Base-by-base conservation (phyloP, 441 rosid genomes). In the Flueggea neowawraea region DNA sequence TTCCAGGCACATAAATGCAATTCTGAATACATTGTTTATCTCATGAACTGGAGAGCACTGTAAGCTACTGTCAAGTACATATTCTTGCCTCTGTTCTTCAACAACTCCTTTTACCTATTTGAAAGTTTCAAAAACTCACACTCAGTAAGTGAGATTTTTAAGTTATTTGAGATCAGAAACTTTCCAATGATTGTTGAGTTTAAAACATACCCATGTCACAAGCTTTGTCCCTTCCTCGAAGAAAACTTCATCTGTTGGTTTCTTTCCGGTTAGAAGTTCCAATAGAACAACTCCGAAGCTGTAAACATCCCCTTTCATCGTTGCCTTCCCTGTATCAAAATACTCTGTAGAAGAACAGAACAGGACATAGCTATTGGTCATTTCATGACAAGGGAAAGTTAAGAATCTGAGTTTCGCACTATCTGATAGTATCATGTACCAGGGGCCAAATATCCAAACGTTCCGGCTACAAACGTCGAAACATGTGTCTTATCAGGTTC, bases 371-470 rank as follows among this genome's bases (percentile, higher is more conserved):
- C 43, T 31, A 65, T 33, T 17, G 6, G 22, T 47, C 44, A 39
- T 54, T 59, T 22, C 31, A 65, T 56, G 61, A 15, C n/a, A 43
- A 58, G 1, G 1, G 12, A 11, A 31, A 14, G 17, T 22, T 5
- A 8, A 2, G 16, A 10, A 59, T 31, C 48, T 12, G 22, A 17
- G 10, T 22, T 1, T 22, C 1, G 12, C 33, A 0, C 6, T 11
- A 10, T 4, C 28, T 22, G 31, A 16, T 53, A 48, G n/a, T 12
- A 61, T 22, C 28, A 12, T 9, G 12, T 78, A 87, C 95, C 92
- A 45, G 96, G 95, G 74, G 99, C 85, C 32, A 94, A 76, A 83
- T 89, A 91, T 60, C 97, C 95, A 56, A 89, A 90, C 52, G 96
- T 90, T 65, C 97, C 97, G 3, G 92, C 96, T 7, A 86, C 78